phyloP scores from a whole-genome alignment of 495 filamentous ascomycete species.

The Aspergillus haitiensis region DNA sequence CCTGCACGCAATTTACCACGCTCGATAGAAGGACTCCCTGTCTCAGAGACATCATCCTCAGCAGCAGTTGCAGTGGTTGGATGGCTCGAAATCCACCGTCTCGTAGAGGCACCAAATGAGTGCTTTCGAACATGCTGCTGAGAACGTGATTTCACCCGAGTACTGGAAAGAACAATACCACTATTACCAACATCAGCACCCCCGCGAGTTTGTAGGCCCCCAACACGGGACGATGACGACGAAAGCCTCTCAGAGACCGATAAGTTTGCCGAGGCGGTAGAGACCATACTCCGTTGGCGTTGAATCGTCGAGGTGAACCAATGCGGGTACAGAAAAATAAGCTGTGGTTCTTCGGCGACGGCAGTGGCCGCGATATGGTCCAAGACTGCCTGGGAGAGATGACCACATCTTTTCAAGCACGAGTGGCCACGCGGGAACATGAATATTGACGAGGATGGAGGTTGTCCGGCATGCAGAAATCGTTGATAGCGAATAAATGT shows the following conservation, averaged over 20 bases:
- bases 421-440: conserved; percentile 46
- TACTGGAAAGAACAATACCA: background rate
- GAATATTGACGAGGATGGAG: conserved; percentile 20
- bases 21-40: background rate
- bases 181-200: too few relatives aligned
- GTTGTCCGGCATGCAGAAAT: background rate
- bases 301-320: conserved; percentile 37
- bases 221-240: too few relatives aligned
- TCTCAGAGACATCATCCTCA: background rate
- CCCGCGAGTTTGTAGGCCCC: too few relatives aligned
- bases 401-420: conserved; percentile 42
- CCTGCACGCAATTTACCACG: too few relatives aligned
- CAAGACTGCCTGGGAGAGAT: conserved; percentile 35
- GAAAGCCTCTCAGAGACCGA: too few relatives aligned
- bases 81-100: conserved; percentile 33
- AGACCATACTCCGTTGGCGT: conserved; percentile 19
- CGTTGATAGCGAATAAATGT: background rate
- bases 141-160: background rate
- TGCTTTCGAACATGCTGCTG: conserved; percentile 10
- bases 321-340: conserved; percentile 50
- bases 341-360: conserved; percentile 39
- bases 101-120: conserved; percentile 25
- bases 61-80: conserved; percentile 1
- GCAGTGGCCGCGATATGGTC: conserved; percentile 39
- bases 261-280: background rate